Evolutionary conservation across 1,284 basidiomycete species (phyloP).

Genomic region (Ganoderma lucidum): DNA sequence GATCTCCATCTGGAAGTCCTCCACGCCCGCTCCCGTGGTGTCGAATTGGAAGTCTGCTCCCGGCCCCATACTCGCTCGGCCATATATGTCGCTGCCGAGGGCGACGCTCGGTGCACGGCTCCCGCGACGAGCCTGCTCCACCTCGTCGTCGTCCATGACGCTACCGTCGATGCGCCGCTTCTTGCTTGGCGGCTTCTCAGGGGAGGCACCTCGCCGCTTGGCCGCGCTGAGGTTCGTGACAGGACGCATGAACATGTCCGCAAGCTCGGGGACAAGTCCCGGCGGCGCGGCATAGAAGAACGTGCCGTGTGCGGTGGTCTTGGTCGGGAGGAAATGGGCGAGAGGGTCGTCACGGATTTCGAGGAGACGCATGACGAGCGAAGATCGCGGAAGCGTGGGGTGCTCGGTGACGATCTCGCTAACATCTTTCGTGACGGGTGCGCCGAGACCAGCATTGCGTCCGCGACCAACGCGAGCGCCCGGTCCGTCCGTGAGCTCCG

Average conservation of each 20-base stretch:
- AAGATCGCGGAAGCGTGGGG: constrained; percentile 84
- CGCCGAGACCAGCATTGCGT: constrained; percentile 61
- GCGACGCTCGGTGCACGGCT: constrained; percentile 67
- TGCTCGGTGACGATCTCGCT: constrained; percentile 81
- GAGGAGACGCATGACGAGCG: constrained; percentile 81
- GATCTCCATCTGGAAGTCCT: constrained; percentile 75
- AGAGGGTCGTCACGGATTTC: constrained; percentile 89
- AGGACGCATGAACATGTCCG: constrained; percentile 87
- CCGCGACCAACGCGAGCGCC: constrained; percentile 62
- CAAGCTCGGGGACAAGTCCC: constrained; percentile 83
- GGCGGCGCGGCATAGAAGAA: constrained; percentile 86
- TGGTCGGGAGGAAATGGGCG: constrained; percentile 86
- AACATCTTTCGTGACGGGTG: constrained; percentile 69
- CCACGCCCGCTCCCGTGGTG: constrained; percentile 52
- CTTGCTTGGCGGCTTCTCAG: constrained; percentile 67
- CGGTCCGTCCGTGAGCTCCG: constrained; percentile 81
- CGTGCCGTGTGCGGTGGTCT: constrained; percentile 70
- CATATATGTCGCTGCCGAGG: constrained; percentile 60
- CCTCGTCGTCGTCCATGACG: constrained; percentile 43
- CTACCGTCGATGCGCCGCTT: constrained; percentile 61
- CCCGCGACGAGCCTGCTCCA: constrained; percentile 76
- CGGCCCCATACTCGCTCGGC: constrained; percentile 48
- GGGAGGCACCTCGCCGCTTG: constrained; percentile 62
- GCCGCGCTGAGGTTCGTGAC: constrained; percentile 51
- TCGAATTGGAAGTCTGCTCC: constrained; percentile 54